phyloP scores from a whole-genome alignment of 306 rosid species.

The Ormosia emarginata region DNA sequence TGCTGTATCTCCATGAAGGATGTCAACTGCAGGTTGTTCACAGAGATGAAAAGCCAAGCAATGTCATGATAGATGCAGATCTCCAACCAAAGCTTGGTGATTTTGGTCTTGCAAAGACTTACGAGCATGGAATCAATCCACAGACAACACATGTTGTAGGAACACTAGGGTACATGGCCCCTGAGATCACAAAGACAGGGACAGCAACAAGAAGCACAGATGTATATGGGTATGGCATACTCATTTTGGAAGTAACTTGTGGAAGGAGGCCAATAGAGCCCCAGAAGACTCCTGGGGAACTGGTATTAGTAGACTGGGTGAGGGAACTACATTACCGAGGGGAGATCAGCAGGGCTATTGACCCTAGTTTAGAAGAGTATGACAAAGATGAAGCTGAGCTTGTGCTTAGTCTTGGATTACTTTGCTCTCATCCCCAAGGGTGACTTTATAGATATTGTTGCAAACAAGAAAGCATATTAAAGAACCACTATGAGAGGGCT shows the following conservation, averaged over 20 bases:
- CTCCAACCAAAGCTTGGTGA: slow-evolving; percentile 34
- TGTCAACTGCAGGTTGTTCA: slow-evolving; percentile 35
- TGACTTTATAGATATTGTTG: background rate
- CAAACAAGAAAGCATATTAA: background rate
- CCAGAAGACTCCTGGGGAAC: slow-evolving; percentile 7
- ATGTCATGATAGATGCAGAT: slow-evolving; percentile 32
- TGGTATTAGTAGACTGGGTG: slow-evolving; percentile 36
- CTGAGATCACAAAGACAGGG: slow-evolving; percentile 36
- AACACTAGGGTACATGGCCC: slow-evolving; percentile 40
- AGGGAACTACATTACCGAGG: slow-evolving; percentile 15
- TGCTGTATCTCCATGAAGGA: slow-evolving; percentile 42
- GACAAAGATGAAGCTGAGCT: slow-evolving; percentile 20
- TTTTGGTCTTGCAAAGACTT: slow-evolving; percentile 33
- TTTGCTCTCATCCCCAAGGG: slow-evolving; percentile 31
- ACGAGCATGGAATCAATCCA: slow-evolving; percentile 30
- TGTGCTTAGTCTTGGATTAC: slow-evolving; percentile 33
- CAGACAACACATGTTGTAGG: slow-evolving; percentile 29
- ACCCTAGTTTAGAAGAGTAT: slow-evolving; percentile 16
- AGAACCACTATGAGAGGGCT: background rate
- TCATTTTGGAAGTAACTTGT: slow-evolving; percentile 30
- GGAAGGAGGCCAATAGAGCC: slow-evolving; percentile 31
- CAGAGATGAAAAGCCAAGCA: slow-evolving; percentile 36
- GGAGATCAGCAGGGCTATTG: slow-evolving; percentile 14
- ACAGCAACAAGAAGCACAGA: slow-evolving; percentile 33
- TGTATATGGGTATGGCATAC: slow-evolving; percentile 28